phyloP scores from a whole-genome alignment of 331 rosid species.

The Dryas integrifolia region DNA sequence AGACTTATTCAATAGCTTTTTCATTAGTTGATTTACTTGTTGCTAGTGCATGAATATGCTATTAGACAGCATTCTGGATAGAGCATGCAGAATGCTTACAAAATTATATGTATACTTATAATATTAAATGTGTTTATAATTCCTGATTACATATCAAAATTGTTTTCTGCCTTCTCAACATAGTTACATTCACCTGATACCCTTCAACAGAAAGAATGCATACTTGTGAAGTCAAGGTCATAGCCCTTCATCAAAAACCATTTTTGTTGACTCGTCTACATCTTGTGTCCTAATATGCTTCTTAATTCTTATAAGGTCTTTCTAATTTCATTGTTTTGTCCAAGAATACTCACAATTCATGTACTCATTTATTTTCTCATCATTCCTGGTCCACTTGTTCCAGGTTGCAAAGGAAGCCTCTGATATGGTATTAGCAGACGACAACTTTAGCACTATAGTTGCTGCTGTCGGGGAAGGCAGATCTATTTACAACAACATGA shows the following conservation, averaged over 20 bases:
- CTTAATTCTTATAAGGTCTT: neutral
- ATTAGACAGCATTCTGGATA: too few relatives aligned
- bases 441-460: slow-evolving; percentile 71
- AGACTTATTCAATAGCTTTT: neutral
- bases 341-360: neutral
- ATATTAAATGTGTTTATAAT: neutral
- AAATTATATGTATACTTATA: too few relatives aligned
- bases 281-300: neutral
- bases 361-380: neutral
- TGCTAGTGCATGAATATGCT: too few relatives aligned
- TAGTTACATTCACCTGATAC: too few relatives aligned
- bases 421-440: slow-evolving; percentile 88
- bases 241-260: neutral
- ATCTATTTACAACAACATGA: slow-evolving; percentile 79
- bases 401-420: slow-evolving; percentile 93
- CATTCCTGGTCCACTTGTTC: slow-evolving; percentile 15
- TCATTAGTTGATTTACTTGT: neutral
- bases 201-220: too few relatives aligned
- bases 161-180: too few relatives aligned
- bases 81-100: too few relatives aligned
- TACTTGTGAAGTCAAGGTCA: too few relatives aligned
- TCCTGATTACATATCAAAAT: too few relatives aligned
- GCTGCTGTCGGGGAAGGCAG: slow-evolving; percentile 80
- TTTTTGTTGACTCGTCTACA: neutral
- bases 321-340: neutral